Evolutionary conservation across 2,329 filamentous ascomycete species (phyloP).

Genomic region (Chaetothyriales sp.): DNA sequence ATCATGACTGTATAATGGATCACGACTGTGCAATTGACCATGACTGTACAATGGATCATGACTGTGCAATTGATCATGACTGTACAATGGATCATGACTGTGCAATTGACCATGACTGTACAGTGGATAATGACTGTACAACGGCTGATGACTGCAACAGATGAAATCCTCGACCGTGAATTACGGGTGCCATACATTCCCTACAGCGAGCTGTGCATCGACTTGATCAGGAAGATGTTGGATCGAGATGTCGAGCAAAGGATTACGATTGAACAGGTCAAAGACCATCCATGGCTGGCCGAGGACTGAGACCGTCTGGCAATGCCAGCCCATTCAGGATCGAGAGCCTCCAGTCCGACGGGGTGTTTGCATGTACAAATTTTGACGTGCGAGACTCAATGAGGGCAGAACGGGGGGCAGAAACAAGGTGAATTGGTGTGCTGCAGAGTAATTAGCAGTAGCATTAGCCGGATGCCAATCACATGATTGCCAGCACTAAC

Average conservation of each 20-base stretch:
- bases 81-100: not conserved
- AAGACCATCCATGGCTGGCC: constrained; percentile 69
- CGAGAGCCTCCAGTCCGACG: not conserved
- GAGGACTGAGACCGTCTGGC: constrained; percentile 4
- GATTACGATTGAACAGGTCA: constrained; percentile 73
- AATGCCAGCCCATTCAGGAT: not conserved
- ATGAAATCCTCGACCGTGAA: constrained; percentile 97
- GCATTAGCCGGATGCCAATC: no score
- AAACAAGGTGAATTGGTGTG: no score
- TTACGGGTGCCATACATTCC: constrained; percentile 63
- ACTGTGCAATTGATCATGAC: no score
- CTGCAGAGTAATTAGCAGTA: no score
- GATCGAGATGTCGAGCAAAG: constrained; percentile 73
- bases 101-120: no score
- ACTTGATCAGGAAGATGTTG: constrained; percentile 82
- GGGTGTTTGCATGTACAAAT: not conserved
- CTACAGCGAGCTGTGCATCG: constrained; percentile 71
- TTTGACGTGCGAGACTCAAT: not conserved
- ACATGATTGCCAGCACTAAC: no score
- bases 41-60: not conserved
- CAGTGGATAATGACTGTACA: not conserved
- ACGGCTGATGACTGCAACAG: constrained; percentile 2
- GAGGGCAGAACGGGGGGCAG: not conserved
- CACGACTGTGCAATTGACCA: no score
- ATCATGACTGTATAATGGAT: no score